Evolutionary conservation across 306 rosid genomes (phyloP).

Genomic region (Potentilla sterilis): DNA sequence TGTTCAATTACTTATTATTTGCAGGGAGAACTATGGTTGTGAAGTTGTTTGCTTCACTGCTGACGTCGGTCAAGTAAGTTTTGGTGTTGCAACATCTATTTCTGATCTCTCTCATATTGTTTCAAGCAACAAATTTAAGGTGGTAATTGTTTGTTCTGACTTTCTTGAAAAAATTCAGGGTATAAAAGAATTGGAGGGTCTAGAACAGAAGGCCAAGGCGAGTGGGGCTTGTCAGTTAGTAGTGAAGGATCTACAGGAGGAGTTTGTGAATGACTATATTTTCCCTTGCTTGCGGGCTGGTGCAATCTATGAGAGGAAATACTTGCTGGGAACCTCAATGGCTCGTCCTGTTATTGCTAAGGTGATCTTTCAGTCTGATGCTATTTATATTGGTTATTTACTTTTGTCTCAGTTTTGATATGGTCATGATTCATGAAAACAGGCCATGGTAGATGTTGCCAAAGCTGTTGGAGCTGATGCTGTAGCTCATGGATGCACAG

Average conservation of each 20-base stretch:
- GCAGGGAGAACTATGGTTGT: conserved; percentile 96
- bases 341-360: conserved; percentile 92
- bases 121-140: conserved; percentile 8
- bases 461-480: conserved; percentile 98
- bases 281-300: conserved; percentile 94
- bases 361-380: conserved; percentile 22
- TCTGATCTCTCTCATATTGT: not conserved
- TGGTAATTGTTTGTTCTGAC: conserved; percentile 8
- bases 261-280: conserved; percentile 73
- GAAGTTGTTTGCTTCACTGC: conserved; percentile 99
- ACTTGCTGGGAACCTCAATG: conserved; percentile 93
- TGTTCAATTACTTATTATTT: conserved; percentile 15
- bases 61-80: conserved; percentile 92
- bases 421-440: conserved; percentile 10
- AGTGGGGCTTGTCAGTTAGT: conserved; percentile 93
- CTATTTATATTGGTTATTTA: not conserved
- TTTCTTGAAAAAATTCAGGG: conserved; percentile 44
- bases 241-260: conserved; percentile 80
- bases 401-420: not conserved
- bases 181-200: conserved; percentile 76
- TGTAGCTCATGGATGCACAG: conserved; percentile 94
- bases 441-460: conserved; percentile 98
- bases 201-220: conserved; percentile 85
- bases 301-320: conserved; percentile 91
- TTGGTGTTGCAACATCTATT: conserved; percentile 10